phyloP scores from a whole-genome alignment of 2,329 filamentous ascomycete genomes.

The Remersonia thermophila region DNA sequence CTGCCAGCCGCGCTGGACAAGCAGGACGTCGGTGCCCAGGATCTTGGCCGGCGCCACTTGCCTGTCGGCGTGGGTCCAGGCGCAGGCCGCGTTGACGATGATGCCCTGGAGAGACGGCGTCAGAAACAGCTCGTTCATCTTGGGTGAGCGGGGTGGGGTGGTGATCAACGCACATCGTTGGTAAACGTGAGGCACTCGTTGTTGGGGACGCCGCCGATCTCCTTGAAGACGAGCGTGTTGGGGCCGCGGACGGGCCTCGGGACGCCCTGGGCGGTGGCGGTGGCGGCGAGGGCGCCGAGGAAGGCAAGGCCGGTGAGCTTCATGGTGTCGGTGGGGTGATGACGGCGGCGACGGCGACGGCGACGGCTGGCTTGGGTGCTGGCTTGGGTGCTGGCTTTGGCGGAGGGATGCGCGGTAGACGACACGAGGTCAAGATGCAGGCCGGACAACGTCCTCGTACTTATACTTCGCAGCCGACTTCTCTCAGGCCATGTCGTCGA shows the following conservation, averaged over 20 bases:
- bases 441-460: no score
- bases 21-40: slow-evolving; percentile 22
- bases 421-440: no score
- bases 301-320: slow-evolving; percentile 9
- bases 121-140: no score
- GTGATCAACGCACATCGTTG: slow-evolving; percentile 22
- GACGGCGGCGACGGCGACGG: no score
- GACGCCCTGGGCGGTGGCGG: neutral
- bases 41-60: slow-evolving; percentile 27
- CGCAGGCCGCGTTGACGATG: slow-evolving; percentile 30
- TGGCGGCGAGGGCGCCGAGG: slow-evolving; percentile 1
- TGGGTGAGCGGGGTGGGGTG: no score
- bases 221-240: slow-evolving; percentile 26
- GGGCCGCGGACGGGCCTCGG: slow-evolving; percentile 6
- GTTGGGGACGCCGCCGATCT: slow-evolving; percentile 25
- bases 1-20: slow-evolving; percentile 27
- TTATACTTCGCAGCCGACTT: no score
- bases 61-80: slow-evolving; percentile 25
- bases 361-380: no score
- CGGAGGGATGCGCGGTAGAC: no score
- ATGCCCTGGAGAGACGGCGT: slow-evolving; percentile 20
- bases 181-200: slow-evolving; percentile 29
- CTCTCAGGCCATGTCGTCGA: no score
- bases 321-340: no score
- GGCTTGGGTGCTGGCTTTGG: no score